These are phyloP conservation scores for Suhomyces canberraensis DNA, from an alignment of 805 yeast genomes.

Conservation along the genomic window DNA sequence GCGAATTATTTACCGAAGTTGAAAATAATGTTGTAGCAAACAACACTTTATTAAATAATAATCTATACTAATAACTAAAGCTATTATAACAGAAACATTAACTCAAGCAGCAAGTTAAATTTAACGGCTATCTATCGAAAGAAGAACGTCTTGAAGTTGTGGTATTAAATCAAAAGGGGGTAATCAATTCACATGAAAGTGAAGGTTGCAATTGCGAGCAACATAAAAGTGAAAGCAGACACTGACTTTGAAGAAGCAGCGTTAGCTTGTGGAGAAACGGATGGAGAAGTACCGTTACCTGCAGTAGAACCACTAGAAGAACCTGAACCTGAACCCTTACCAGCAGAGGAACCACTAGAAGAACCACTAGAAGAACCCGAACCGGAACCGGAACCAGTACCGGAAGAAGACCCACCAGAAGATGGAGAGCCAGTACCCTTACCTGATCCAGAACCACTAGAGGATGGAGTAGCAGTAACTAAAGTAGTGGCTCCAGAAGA, in stretches of 20 bases:
- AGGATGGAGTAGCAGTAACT: not conserved
- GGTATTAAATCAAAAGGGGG: too few species aligned
- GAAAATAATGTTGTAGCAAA: too few species aligned
- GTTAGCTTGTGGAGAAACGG: not conserved
- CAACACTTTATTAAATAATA: too few species aligned
- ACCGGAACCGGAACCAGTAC: too few species aligned
- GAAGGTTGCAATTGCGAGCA: not conserved
- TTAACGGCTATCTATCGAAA: too few species aligned
- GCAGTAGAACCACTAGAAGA: constrained; percentile 5
- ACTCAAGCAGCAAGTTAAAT: too few species aligned
- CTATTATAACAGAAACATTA: too few species aligned
- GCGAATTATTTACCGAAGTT: too few species aligned
- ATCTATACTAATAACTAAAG: too few species aligned
- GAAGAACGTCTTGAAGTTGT: too few species aligned
- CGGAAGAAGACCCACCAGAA: too few species aligned
- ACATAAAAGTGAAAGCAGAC: not conserved
- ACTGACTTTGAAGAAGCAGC: not conserved
- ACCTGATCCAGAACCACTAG: too few species aligned
- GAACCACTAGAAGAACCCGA: not conserved
- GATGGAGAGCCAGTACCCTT: not conserved
- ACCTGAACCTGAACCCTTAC: not conserved
- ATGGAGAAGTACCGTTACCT: not conserved
- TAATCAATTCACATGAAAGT: not conserved
- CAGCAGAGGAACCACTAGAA: not conserved
- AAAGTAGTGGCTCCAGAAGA: not conserved